Evolutionary conservation across 768 basidiomycete genomes (phyloP).

Genomic region (Rubroboletus pulcherrimus): DNA sequence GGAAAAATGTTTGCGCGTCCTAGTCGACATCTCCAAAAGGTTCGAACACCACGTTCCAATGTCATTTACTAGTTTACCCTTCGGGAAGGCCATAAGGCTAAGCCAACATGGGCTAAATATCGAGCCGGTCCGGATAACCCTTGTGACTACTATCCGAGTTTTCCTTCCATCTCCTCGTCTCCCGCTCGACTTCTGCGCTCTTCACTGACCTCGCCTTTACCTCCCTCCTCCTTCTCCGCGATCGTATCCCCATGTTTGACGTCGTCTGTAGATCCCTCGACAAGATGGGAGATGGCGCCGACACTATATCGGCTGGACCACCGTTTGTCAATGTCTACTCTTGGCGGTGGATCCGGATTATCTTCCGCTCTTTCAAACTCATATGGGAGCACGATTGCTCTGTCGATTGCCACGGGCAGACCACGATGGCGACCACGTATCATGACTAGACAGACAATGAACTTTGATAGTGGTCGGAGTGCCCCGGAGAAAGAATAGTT

Average conservation of each 20-base stretch:
- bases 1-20: neutral
- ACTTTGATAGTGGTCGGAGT: slow-evolving; percentile 77
- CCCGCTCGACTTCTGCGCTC: neutral
- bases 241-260: neutral
- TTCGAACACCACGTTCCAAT: neutral
- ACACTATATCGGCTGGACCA: slow-evolving; percentile 4
- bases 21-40: too few relatives aligned
- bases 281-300: neutral
- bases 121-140: neutral
- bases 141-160: neutral
- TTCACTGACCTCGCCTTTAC: neutral
- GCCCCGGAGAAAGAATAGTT: slow-evolving; percentile 81
- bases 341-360: slow-evolving; percentile 1
- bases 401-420: slow-evolving; percentile 82
- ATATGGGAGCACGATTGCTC: slow-evolving; percentile 76
- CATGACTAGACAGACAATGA: slow-evolving; percentile 87
- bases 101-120: neutral
- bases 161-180: neutral
- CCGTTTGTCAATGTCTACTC: slow-evolving; percentile 7
- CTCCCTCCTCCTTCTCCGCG: neutral
- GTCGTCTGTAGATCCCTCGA: neutral
- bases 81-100: neutral
- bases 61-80: too few relatives aligned
- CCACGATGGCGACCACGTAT: slow-evolving; percentile 91
- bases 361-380: slow-evolving; percentile 45